Conservation (phyloP, 306 rosid species). For the Carpinus viminea region DNA sequence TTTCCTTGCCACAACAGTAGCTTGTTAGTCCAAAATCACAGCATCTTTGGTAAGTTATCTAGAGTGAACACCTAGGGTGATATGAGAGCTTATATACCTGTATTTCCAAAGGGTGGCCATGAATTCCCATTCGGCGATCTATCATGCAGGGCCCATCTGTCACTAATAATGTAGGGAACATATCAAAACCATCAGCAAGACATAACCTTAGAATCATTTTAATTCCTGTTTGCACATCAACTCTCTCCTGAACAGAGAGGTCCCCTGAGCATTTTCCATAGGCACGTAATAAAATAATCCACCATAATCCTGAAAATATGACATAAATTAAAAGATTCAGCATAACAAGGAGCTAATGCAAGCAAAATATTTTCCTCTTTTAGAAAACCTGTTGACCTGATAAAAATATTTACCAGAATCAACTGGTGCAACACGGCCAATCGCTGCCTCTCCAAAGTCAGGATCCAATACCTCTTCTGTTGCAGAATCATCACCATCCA, state of each 20-base stretch:
- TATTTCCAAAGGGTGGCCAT: conserved; percentile 89
- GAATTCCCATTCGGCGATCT: conserved; percentile 94
- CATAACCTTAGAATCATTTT: conserved; percentile 82
- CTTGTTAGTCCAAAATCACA: neutral
- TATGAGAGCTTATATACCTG: conserved; percentile 49
- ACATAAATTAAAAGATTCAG: conserved; percentile 15
- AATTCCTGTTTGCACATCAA: conserved; percentile 93
- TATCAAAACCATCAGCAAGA: conserved; percentile 90
- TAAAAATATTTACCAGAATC: conserved; percentile 72
- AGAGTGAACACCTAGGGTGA: conserved; percentile 10
- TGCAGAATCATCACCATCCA: conserved; percentile 79
- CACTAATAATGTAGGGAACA: conserved; percentile 85
- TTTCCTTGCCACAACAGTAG: conserved; percentile 1
- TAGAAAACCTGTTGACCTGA: neutral
- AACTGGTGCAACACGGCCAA: conserved; percentile 93
- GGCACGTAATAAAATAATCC: conserved; percentile 86
- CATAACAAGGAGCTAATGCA: conserved; percentile 12
- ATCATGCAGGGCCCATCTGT: conserved; percentile 94
- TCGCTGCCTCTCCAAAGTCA: conserved; percentile 93
- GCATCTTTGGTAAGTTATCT: neutral
- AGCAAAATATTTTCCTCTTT: neutral
- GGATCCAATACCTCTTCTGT: conserved; percentile 91
- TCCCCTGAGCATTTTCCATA: conserved; percentile 86
- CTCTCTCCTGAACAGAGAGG: conserved; percentile 80
- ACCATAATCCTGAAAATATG: conserved; percentile 69